Evolutionary conservation across 2,329 filamentous ascomycete species (phyloP).

Genomic region (Amauroascus niger): DNA sequence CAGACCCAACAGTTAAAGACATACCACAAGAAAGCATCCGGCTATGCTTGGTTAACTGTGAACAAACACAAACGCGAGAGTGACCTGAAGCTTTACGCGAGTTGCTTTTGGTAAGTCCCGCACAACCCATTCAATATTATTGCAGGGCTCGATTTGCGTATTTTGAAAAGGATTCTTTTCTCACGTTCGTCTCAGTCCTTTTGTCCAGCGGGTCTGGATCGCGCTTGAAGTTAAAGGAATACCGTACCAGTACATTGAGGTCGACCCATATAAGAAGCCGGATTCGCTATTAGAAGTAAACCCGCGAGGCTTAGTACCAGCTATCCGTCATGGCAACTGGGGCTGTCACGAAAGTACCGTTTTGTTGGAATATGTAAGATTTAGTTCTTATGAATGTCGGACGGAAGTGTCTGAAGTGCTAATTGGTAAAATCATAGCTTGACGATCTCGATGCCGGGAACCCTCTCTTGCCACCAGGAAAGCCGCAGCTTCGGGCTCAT

Average conservation of each 20-base stretch:
- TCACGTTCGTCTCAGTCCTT: conserved; percentile 48
- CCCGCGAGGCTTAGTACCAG: conserved; percentile 64
- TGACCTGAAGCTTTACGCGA: conserved; percentile 67
- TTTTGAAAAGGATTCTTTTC: not conserved
- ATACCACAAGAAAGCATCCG: conserved; percentile 62
- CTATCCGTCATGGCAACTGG: conserved; percentile 69
- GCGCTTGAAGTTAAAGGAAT: conserved; percentile 70
- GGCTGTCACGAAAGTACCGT: conserved; percentile 72
- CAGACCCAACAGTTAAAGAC: conserved; percentile 50
- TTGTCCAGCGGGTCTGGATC: conserved; percentile 84
- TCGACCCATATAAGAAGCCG: conserved; percentile 68
- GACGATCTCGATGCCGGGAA: conserved; percentile 59
- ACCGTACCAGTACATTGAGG: conserved; percentile 76
- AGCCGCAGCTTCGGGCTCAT: conserved; percentile 59
- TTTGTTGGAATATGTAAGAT: conserved; percentile 69
- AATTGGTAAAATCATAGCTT: conserved; percentile 40
- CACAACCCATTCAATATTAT: not conserved
- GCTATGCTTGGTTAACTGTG: conserved; percentile 58
- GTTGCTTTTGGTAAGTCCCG: conserved; percentile 63
- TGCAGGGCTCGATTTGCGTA: not conserved
- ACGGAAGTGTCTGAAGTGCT: not conserved
- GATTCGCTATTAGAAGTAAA: conserved; percentile 64
- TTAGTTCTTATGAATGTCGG: not conserved
- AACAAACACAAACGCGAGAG: conserved; percentile 60
- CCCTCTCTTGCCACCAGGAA: conserved; percentile 53